phyloP scores from a whole-genome alignment of 306 rosid genomes.

The Sphenostylis stenocarpa region DNA sequence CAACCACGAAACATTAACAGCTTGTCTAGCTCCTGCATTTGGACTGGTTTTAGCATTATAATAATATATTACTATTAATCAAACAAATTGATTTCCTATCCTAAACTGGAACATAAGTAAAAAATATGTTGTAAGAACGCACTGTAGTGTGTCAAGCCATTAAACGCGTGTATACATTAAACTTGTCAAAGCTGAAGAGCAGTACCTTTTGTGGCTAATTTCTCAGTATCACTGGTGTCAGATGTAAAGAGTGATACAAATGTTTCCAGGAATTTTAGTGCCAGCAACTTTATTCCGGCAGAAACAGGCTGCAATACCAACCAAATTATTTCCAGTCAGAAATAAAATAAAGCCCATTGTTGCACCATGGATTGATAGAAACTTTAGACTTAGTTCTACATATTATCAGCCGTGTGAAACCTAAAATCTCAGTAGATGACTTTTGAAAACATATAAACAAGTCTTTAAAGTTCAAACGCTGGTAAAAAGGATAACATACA shows the following conservation, averaged over 20 bases:
- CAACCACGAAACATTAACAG: constrained; percentile 82
- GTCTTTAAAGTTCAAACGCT: constrained; percentile 20
- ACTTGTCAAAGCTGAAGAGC: constrained; percentile 27
- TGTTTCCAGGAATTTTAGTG: constrained; percentile 89
- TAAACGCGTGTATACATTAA: neutral
- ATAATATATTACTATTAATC: constrained; percentile 22
- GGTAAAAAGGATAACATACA: neutral
- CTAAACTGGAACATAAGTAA: constrained; percentile 3
- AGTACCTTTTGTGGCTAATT: constrained; percentile 69
- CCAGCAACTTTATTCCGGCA: constrained; percentile 70
- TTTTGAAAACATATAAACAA: neutral
- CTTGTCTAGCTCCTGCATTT: constrained; percentile 49
- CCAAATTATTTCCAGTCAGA: constrained; percentile 47
- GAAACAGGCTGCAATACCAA: constrained; percentile 81
- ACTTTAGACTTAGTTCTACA: neutral
- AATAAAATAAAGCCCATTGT: constrained; percentile 16
- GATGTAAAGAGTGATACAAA: constrained; percentile 74
- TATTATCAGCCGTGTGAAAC: neutral
- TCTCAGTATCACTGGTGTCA: constrained; percentile 58
- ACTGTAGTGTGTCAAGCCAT: constrained; percentile 8
- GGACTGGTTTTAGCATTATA: constrained; percentile 36
- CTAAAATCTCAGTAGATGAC: constrained; percentile 9
- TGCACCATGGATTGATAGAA: neutral
- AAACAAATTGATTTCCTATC: constrained; percentile 17
- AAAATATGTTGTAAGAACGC: constrained; percentile 16